Percentiles rank a stretch among this genome's conserved stretches.
Evolutionary conservation across 177 flowering plant species (phyloP).

Genomic region (Telopea speciosissima): DNA sequence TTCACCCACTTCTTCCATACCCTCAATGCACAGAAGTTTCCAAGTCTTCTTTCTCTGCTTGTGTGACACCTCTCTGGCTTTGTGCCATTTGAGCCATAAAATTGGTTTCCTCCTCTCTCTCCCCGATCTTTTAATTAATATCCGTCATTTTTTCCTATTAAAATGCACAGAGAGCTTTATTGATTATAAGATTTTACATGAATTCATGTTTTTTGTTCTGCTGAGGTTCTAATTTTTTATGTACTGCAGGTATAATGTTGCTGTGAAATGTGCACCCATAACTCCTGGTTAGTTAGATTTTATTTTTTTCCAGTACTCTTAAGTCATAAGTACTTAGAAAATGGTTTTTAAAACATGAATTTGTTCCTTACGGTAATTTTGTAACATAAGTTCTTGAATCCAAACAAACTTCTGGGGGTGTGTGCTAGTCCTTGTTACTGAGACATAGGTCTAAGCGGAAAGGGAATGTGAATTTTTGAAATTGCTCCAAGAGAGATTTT

Average conservation of each 20-base stretch:
- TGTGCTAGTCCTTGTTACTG: background rate
- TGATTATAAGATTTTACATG: background rate
- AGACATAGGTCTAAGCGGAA: too few species aligned
- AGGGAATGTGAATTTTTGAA: too few species aligned
- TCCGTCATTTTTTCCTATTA: too few species aligned
- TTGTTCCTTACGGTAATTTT: too few species aligned
- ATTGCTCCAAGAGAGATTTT: background rate
- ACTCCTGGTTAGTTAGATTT: slow-evolving; percentile 70
- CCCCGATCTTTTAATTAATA: background rate
- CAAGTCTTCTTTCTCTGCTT: too few species aligned
- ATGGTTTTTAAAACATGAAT: background rate
- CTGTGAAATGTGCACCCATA: slow-evolving; percentile 93
- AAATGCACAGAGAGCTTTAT: too few species aligned
- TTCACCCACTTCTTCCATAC: too few species aligned
- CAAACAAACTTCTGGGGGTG: background rate
- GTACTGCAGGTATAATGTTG: slow-evolving; percentile 83
- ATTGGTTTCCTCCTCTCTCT: background rate
- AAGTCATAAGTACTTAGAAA: background rate
- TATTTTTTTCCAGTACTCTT: background rate
- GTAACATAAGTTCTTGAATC: background rate
- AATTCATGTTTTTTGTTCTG: background rate
- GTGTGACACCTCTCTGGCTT: too few species aligned
- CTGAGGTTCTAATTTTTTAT: background rate
- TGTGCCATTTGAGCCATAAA: too few species aligned
- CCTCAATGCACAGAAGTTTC: too few species aligned